Evolutionary conservation across 768 basidiomycete genomes (phyloP).

Genomic region (Kwoniella sp.): DNA sequence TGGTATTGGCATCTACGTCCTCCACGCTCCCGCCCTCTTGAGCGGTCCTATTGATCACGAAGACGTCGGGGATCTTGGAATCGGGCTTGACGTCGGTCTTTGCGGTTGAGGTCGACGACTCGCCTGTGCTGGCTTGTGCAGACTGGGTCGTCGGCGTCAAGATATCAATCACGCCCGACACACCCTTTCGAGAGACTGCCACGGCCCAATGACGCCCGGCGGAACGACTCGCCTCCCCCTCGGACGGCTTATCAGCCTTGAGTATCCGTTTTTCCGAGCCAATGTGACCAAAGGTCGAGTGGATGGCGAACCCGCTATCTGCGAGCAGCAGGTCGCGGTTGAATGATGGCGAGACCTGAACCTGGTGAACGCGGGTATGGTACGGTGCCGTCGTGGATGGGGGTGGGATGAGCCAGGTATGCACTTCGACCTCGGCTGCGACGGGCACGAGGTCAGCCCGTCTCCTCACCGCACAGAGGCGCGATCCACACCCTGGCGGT

Average conservation of each 20-base stretch:
- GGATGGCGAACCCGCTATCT: slow-evolving; percentile 67
- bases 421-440: slow-evolving; percentile 59
- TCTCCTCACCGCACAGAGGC: too few species aligned
- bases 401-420: slow-evolving; percentile 73
- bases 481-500: too few species aligned
- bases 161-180: slow-evolving; percentile 50
- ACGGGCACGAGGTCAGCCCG: too few species aligned
- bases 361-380: slow-evolving; percentile 65
- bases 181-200: slow-evolving; percentile 8
- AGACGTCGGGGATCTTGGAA: too few species aligned
- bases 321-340: slow-evolving; percentile 56
- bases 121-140: not conserved
- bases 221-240: slow-evolving; percentile 1
- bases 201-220: slow-evolving; percentile 20
- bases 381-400: slow-evolving; percentile 58
- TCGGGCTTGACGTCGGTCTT: slow-evolving; percentile 21
- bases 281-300: slow-evolving; percentile 56
- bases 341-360: slow-evolving; percentile 53
- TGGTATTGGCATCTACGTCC: slow-evolving; percentile 66
- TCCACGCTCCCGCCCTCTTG: slow-evolving; percentile 50
- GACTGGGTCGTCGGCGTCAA: too few species aligned
- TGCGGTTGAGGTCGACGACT: not conserved
- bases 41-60: too few species aligned
- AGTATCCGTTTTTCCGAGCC: slow-evolving; percentile 20
- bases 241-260: slow-evolving; percentile 35